Conservation (phyloP, 441 rosid genomes). For the Euphorbia celastroides region DNA sequence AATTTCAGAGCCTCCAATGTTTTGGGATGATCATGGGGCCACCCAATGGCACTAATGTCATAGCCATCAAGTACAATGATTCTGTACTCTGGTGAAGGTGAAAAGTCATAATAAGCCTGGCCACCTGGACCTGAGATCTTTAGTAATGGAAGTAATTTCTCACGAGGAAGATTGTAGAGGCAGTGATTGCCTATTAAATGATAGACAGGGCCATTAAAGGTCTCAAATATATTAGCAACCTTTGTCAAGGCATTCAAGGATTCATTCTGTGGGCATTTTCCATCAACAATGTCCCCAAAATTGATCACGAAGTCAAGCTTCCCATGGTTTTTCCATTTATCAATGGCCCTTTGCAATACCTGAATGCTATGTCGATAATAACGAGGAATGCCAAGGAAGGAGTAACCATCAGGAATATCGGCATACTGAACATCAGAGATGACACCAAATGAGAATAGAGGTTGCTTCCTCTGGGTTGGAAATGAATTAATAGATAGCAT, state of each 20-base stretch:
- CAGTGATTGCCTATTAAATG: constrained; percentile 95
- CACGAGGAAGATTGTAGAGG: constrained; percentile 82
- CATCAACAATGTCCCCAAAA: constrained; percentile 89
- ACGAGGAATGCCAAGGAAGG: constrained; percentile 71
- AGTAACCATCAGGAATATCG: constrained; percentile 74
- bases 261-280: constrained; percentile 59
- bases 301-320: constrained; percentile 63
- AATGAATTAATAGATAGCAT: constrained; percentile 35
- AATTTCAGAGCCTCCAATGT: constrained; percentile 58
- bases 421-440: constrained; percentile 89
- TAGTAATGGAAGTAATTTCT: constrained; percentile 60
- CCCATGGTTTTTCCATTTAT: constrained; percentile 54
- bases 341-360: constrained; percentile 66
- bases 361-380: constrained; percentile 68
- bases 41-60: constrained; percentile 83
- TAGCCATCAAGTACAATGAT: constrained; percentile 75
- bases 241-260: constrained; percentile 51
- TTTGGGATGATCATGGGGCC: constrained; percentile 73
- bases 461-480: constrained; percentile 36
- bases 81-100: constrained; percentile 65
- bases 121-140: constrained; percentile 45
- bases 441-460: constrained; percentile 79
- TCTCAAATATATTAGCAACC: constrained; percentile 47
- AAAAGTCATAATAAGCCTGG: constrained; percentile 77
- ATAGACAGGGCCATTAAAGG: constrained; percentile 57